phyloP scores from a whole-genome alignment of 1,284 basidiomycete species.

The Melampsora larici-populina region DNA sequence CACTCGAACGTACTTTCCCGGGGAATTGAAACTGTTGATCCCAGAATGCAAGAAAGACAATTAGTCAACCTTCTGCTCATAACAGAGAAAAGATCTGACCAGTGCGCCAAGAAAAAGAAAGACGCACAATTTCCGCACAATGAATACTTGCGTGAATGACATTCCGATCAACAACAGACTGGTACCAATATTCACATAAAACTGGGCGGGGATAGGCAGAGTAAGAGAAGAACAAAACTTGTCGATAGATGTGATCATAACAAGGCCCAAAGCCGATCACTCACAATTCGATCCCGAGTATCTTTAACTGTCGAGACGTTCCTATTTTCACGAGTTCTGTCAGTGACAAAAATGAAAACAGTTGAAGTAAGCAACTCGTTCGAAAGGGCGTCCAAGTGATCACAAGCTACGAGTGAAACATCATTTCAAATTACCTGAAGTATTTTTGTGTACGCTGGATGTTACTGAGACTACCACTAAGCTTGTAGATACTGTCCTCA shows the following conservation, averaged over 20 bases:
- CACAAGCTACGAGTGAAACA: not conserved
- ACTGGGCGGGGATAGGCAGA: constrained; percentile 15
- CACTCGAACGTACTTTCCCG: constrained; percentile 42
- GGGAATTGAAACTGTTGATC: constrained; percentile 35
- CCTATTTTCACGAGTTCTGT: constrained; percentile 67
- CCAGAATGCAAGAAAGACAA: not conserved
- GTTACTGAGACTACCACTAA: constrained; percentile 76
- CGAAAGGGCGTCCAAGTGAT: no score
- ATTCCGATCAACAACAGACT: constrained; percentile 35
- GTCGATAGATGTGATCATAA: not conserved
- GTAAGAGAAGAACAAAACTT: not conserved
- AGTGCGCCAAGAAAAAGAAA: not conserved
- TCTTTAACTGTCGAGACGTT: constrained; percentile 75
- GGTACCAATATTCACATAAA: constrained; percentile 40
- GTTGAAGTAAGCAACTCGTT: constrained; percentile 13
- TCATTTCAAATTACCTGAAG: not conserved
- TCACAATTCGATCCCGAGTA: constrained; percentile 58
- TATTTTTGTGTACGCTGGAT: constrained; percentile 89
- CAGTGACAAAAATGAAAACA: constrained; percentile 63
- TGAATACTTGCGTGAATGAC: constrained; percentile 43
- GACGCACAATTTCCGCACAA: constrained; percentile 43
- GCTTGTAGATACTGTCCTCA: constrained; percentile 86
- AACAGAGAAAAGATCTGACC: not conserved
- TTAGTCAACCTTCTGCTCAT: not conserved
- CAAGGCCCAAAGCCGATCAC: not conserved